Conservation (phyloP, 768 basidiomycete genomes). For the Polyporus arcularius region DNA sequence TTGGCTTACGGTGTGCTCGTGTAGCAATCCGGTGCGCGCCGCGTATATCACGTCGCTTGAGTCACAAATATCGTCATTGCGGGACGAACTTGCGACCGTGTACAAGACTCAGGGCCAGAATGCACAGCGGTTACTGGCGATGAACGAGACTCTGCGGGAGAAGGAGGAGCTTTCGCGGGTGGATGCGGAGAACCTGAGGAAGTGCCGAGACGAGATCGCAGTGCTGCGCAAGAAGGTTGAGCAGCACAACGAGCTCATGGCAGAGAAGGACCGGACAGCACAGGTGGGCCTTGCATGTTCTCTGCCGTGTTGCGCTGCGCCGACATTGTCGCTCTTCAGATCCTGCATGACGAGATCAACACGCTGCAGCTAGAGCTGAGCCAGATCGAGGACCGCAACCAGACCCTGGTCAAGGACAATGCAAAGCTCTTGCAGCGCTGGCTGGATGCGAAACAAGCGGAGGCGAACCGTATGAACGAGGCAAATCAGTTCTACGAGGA, state of each 20-base stretch:
- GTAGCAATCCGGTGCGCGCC: conserved; percentile 79
- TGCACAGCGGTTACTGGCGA: conserved; percentile 86
- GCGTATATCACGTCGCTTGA: conserved; percentile 93
- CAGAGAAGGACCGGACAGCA: conserved; percentile 84
- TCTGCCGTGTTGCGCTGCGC: too few species aligned
- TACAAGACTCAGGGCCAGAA: conserved; percentile 98
- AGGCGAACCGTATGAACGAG: conserved; percentile 95
- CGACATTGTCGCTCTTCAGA: conserved; percentile 37
- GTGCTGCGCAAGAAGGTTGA: conserved; percentile 74
- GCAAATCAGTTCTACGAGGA: conserved; percentile 89
- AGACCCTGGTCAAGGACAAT: conserved; percentile 88
- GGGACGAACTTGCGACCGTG: conserved; percentile 89
- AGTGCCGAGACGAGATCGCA: conserved; percentile 73
- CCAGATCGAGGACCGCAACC: conserved; percentile 86
- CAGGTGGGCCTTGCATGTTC: conserved; percentile 53
- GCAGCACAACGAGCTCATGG: conserved; percentile 82
- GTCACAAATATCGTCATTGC: conserved; percentile 87
- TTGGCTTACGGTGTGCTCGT: background rate
- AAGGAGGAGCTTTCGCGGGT: conserved; percentile 86
- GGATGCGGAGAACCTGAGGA: conserved; percentile 78
- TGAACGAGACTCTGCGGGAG: conserved; percentile 94
- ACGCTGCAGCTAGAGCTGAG: conserved; percentile 89
- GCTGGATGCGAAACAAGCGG: conserved; percentile 92
- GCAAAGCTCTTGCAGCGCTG: conserved; percentile 94
- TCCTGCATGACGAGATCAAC: conserved; percentile 92